Conservation (phyloP, 2,329 filamentous ascomycete species). For the Epichloe baconii region DNA sequence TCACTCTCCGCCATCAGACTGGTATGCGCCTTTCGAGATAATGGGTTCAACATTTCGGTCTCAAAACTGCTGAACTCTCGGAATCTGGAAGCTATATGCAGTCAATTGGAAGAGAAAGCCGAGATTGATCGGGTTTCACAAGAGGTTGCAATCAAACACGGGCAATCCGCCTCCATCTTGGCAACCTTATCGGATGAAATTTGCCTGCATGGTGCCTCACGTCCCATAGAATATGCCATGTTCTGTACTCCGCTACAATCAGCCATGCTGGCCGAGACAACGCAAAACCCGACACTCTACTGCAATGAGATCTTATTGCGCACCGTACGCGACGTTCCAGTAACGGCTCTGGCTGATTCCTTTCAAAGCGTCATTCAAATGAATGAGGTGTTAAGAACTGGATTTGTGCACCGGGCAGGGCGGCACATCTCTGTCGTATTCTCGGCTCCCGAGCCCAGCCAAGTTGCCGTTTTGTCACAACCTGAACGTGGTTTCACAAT, state of each 20-base stretch:
- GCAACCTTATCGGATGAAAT: background rate
- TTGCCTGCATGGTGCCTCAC: too few relatives aligned
- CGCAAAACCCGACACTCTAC: conserved; percentile 46
- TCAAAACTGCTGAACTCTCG: conserved; percentile 47
- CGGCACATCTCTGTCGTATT: conserved; percentile 41
- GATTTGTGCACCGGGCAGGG: conserved; percentile 46
- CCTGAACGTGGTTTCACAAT: conserved; percentile 27
- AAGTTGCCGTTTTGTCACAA: conserved; percentile 19
- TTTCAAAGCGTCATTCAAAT: conserved; percentile 34
- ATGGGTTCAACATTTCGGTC: conserved; percentile 42
- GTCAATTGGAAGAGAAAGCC: background rate
- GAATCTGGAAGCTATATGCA: conserved; percentile 22
- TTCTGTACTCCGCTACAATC: conserved; percentile 62
- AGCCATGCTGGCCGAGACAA: conserved; percentile 70
- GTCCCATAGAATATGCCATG: conserved; percentile 10
- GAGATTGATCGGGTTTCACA: background rate
- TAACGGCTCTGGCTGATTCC: conserved; percentile 30
- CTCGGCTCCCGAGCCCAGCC: conserved; percentile 32
- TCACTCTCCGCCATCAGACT: conserved; percentile 40
- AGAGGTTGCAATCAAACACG: background rate
- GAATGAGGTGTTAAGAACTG: conserved; percentile 61
- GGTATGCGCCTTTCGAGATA: conserved; percentile 47
- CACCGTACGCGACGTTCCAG: conserved; percentile 25
- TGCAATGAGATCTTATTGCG: conserved; percentile 64
- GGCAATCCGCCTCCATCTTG: background rate